Percentiles rank a stretch among this genome's conserved stretches.
phyloP scores from a whole-genome alignment of 805 yeast genomes.

The Barnettozyma salicaria region DNA sequence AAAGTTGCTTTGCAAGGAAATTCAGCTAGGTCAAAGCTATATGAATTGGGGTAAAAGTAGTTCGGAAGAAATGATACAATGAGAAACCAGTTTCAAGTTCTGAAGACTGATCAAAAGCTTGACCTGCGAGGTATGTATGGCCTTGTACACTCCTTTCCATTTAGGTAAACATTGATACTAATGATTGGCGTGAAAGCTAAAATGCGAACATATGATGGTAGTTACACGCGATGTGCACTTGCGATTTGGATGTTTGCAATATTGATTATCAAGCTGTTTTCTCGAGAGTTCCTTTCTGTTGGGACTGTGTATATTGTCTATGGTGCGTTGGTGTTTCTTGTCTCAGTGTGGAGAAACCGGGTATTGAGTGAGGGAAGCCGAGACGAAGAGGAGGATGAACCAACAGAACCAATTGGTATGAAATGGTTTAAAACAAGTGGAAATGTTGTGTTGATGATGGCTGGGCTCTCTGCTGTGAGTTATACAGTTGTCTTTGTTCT shows the following conservation, averaged over 20 bases:
- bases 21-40: too few relatives aligned
- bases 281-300: constrained; percentile 55
- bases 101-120: too few relatives aligned
- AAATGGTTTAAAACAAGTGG: constrained; percentile 57
- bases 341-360: constrained; percentile 29
- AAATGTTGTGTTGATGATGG: constrained; percentile 47
- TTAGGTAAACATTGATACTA: too few relatives aligned
- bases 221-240: constrained; percentile 68
- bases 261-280: constrained; percentile 58
- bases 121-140: neutral
- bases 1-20: too few relatives aligned
- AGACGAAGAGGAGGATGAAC: constrained; percentile 27
- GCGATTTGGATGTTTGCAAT: constrained; percentile 59
- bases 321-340: constrained; percentile 40
- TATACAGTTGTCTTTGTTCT: constrained; percentile 48
- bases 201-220: constrained; percentile 82
- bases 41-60: too few relatives aligned
- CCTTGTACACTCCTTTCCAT: neutral
- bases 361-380: neutral
- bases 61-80: too few relatives aligned
- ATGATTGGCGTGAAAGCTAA: constrained; percentile 38
- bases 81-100: too few relatives aligned
- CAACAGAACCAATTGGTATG: constrained; percentile 31
- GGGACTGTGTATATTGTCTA: constrained; percentile 62
- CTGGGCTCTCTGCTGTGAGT: constrained; percentile 43